phyloP scores from a whole-genome alignment of 148 eudicot genomes.

The Bassia scoparia region DNA sequence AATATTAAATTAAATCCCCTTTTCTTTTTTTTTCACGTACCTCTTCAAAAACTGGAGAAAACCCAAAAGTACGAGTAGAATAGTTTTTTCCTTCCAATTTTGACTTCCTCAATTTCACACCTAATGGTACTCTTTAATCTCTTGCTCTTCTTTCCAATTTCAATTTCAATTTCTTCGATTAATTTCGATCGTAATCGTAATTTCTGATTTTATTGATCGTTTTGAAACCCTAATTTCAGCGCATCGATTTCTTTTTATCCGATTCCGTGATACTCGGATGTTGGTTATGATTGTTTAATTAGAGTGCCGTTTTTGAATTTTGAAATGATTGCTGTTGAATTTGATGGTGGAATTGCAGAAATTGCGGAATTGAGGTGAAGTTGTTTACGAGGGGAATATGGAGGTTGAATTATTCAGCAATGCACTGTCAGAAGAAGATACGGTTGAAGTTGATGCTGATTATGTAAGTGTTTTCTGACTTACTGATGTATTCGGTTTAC shows the following conservation, averaged over 20 bases:
- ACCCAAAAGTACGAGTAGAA: no score
- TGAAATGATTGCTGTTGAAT: background rate
- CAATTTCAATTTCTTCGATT: background rate
- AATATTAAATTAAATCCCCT: background rate
- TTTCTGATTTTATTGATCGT: no score
- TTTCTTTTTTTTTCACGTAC: background rate
- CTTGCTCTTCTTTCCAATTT: slow-evolving; percentile 9
- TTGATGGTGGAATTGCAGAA: background rate
- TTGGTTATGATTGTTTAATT: background rate
- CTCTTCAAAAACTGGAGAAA: no score
- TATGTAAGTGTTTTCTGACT: slow-evolving; percentile 29
- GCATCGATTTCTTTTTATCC: background rate
- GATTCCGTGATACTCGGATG: background rate
- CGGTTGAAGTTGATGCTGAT: slow-evolving; percentile 33
- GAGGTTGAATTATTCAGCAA: slow-evolving; percentile 55
- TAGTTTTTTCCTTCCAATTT: slow-evolving; percentile 9
- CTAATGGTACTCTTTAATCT: slow-evolving; percentile 9
- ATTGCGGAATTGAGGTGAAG: slow-evolving; percentile 4
- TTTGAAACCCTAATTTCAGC: background rate
- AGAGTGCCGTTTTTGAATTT: background rate
- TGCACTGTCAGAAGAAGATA: slow-evolving; percentile 41
- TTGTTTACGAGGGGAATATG: slow-evolving; percentile 25
- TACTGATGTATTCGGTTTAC: background rate
- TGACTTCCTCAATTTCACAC: background rate
- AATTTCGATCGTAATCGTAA: background rate